Base-by-base conservation (phyloP, 352 stramenopile species). In the Globisporangium megalacanthum region DNA sequence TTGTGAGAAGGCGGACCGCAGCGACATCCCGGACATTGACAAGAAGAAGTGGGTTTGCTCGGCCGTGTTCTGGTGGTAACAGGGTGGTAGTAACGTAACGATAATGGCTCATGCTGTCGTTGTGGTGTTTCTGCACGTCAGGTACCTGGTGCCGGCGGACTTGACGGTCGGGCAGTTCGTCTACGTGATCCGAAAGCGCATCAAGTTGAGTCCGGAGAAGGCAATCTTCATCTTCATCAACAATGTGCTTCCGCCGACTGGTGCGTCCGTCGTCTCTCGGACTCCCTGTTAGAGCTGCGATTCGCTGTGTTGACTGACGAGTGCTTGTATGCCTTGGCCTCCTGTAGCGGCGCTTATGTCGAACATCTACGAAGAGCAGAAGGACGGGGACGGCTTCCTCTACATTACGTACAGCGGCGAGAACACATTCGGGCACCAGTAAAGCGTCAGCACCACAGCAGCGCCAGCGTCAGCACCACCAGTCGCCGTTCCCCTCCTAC, bases 361-460 rank as follows among this genome's bases (percentile, higher is more conserved):
- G 47, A 98, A 97, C 70, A 97, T 99, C 61, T 99, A 99, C 73
- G 97, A 99, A 84, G 93, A 99, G 70, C 93, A 99, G 70, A 99
- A 99, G 77, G 97, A 99, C 71, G 93, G 97, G 63, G 92, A 97
- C 49, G 97, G 97, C 33, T 99, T 99, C 66, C 86, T 99, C 56
- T 99, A 99, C 80, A 98, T 99, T 75, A 98, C 97, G 65, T 99
- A 99, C 84, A 98, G 90, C 69, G 97, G 96, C 63, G 97, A 99
- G 79, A 99, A 98, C 68, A 99, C 97, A 47, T 99, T 99, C 79
- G 97, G 97, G 54, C 71, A 88, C 65, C 72, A 89, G 65, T 83
- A 86, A 54, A 44, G 56, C 52, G 46, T 20, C 50, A 49, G 35
- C 62, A n/a, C n/a, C n/a, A n/a, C n/a, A n/a, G n/a, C 49, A 50